Evolutionary conservation across 139 green algal genomes (phyloP).

Genomic region (Desmodesmus armatus): DNA sequence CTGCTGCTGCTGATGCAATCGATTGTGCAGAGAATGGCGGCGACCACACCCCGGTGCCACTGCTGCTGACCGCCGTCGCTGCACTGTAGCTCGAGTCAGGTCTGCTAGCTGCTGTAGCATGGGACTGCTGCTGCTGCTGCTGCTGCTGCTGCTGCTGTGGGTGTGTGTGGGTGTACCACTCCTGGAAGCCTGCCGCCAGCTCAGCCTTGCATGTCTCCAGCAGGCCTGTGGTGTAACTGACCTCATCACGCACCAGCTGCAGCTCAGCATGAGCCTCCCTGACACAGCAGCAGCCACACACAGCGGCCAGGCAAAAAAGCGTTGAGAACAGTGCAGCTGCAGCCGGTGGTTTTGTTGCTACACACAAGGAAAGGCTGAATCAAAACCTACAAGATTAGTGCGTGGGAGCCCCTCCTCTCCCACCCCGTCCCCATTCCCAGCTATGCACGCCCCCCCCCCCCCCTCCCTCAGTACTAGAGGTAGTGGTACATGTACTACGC

Average conservation of each 20-base stretch:
- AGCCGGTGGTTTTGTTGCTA: no score
- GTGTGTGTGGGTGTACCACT: conserved; percentile 50
- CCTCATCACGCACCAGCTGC: conserved; percentile 58
- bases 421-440: no score
- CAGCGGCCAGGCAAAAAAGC: no score
- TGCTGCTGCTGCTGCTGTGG: neutral
- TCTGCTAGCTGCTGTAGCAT: neutral
- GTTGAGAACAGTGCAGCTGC: no score
- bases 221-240: conserved; percentile 66
- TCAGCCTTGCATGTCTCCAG: conserved; percentile 61
- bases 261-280: conserved; percentile 40
- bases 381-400: no score
- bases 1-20: neutral
- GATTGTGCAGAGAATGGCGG: no score
- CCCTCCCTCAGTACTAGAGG: no score
- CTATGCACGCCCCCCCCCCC: no score
- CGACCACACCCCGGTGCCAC: neutral
- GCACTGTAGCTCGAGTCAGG: neutral
- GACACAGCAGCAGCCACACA: conserved; percentile 9
- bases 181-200: conserved; percentile 59
- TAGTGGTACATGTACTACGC: no score
- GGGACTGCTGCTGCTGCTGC: neutral
- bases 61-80: neutral
- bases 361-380: no score
- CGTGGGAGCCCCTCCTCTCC: no score